Base-by-base conservation (phyloP, 495 filamentous ascomycete species). In the Hypoxylon lenormandii region DNA sequence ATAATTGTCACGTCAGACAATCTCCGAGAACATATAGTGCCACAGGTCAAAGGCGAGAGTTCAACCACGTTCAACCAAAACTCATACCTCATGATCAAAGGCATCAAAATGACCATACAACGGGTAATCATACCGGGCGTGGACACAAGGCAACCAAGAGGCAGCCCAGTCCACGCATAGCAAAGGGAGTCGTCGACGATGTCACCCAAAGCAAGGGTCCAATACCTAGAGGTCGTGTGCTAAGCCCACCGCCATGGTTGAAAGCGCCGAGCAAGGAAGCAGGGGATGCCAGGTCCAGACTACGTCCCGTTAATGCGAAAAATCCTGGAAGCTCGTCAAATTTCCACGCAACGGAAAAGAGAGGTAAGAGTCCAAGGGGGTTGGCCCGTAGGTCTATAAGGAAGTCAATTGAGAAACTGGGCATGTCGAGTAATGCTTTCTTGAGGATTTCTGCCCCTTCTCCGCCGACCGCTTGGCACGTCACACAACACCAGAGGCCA, bases 221-320 rank as follows among this genome's bases (percentile, higher is more conserved):
- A 28, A 54, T 69, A 30, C 76, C 68, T n/a, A 77, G 57, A 64
- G 40, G 69, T 10, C 66, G 66, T 22, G 63, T 76, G 0, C 67
- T 76, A 10, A 80, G 78, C 64, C 76, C 79, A 21, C 77, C 80
- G 16, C 19, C 62, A 33, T 80, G 78, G 78, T 22, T 80, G 7
- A 78, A 66, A 36, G 33, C 58, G 16, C 73, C 78, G 0, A 64
- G 71, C 3, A 76, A 59, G 40, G 70, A 64, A 54, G 64, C 74
- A 33, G 78, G 72, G 1, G 72, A 64, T 47, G 64, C 70, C 6
- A 61, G 21, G 40, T 67, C 60, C 38, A 42, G 68, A 36, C 48
- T 74, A 11, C 72, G 53, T 8, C 64, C 53, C 42, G 57, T 74
- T 3, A 16, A 66, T 4, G 19, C 42, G 5, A 40, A 38, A 18